Conservation (phyloP, 2,329 filamentous ascomycete genomes). For the Emergomyces pasteurianus region DNA sequence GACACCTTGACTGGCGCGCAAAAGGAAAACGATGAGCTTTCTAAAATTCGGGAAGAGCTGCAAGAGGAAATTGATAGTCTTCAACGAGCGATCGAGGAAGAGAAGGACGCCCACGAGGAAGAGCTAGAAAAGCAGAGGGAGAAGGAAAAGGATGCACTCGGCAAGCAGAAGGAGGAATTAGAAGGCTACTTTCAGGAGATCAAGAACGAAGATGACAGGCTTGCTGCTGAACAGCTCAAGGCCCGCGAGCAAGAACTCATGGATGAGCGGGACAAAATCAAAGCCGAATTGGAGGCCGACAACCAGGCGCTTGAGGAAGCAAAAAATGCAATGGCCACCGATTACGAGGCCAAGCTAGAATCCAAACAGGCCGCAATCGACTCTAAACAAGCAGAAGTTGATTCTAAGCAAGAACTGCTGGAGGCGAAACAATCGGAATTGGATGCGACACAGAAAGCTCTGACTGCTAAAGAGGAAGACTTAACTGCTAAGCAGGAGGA, state of each 20-base stretch:
- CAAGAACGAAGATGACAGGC: conserved; percentile 30
- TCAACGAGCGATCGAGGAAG: conserved; percentile 27
- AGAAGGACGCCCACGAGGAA: conserved; percentile 24
- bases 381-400: conserved; percentile 22
- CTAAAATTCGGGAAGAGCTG: conserved; percentile 33
- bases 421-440: conserved; percentile 18
- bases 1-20: conserved; percentile 35
- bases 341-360: conserved; percentile 22
- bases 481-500: conserved; percentile 18
- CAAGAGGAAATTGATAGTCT: conserved; percentile 29
- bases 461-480: conserved; percentile 18
- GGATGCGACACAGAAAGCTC: conserved; percentile 16
- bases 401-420: conserved; percentile 23
- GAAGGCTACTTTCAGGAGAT: conserved; percentile 39
- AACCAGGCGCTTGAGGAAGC: conserved; percentile 28
- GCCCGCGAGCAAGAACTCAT: conserved; percentile 33
- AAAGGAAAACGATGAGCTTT: conserved; percentile 34
- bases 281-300: conserved; percentile 24
- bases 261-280: conserved; percentile 25
- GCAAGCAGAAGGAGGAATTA: conserved; percentile 33
- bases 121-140: conserved; percentile 36
- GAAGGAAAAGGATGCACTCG: conserved; percentile 25
- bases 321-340: conserved; percentile 23
- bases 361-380: conserved; percentile 20
- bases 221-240: conserved; percentile 26